Base-by-base conservation (phyloP, 176 grass and related monocot species). In the Hordeum marinum region DNA sequence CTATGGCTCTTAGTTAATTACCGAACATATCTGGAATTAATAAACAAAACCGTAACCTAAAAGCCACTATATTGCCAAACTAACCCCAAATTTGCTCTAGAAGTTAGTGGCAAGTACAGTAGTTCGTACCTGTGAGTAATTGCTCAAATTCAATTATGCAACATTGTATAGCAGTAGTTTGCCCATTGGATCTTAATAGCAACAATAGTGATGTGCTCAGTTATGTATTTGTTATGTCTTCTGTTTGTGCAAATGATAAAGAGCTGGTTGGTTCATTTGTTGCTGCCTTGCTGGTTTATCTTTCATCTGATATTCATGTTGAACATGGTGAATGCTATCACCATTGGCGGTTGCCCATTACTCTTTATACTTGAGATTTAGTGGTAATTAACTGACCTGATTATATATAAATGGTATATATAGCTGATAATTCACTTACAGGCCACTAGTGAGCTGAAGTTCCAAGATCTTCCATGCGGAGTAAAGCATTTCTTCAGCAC, bases 401-500 rank as follows among this genome's bases (percentile, higher is more conserved):
- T 85, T 77, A 36, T 77, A 36, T 42, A 45, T 24, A 77, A 82
- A 35, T 71, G 42, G 15, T 68, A 79, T 74, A 75, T 67, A 41
- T 80, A 76, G 39, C 77, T 90, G 57, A 85, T 83, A 82, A 52
- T 66, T 85, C 27, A 17, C 82, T 79, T 85, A 43, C 83, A 98
- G 95, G 88, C 90, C 62, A 95, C 96, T 31, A 92, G 88, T 90
- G 96, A 98, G 85, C 63, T 90, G 41, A 82, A 91, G 52, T 87
- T 88, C 87, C 78, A 92, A 90, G 91, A 94, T 81, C 93, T 98
- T 92, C 96, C 96, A 79, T 43, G 70, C 54, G 89, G 80, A 94
- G 91, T 95, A 79, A 93, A 87, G 71, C 74, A 77, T 80, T 98
- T 98, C 87, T 98, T 98, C 86, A 89, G 84, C 57, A 81, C 83